These are phyloP conservation scores for Pyrenula massariospora DNA, from an alignment of 495 filamentous ascomycete species.

Conservation along the genomic window DNA sequence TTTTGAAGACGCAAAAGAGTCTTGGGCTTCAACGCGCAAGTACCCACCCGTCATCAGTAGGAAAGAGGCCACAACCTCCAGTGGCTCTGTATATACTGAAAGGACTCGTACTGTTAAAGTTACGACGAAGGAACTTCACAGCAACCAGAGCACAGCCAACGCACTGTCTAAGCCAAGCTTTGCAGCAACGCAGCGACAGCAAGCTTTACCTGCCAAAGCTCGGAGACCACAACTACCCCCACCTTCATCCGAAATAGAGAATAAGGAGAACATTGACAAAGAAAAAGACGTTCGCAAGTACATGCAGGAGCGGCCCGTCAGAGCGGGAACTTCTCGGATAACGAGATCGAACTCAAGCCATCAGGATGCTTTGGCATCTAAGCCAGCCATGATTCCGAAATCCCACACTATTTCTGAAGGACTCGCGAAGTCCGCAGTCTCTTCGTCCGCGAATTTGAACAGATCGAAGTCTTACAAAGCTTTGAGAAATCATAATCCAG, in stretches of 20 bases:
- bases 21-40: neutral
- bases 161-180: conserved; percentile 20
- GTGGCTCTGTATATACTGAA: neutral
- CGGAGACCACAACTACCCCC: conserved; percentile 17
- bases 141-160: neutral
- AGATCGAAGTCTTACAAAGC: neutral
- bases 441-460: neutral
- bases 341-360: neutral
- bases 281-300: neutral
- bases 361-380: neutral
- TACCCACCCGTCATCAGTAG: neutral
- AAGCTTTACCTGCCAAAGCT: conserved; percentile 20
- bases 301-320: neutral
- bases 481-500: neutral
- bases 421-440: neutral
- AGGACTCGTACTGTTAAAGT: neutral
- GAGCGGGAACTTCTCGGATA: neutral
- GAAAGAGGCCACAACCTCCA: neutral
- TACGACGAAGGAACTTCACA: neutral
- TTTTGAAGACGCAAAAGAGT: neutral
- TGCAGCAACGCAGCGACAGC: conserved; percentile 35
- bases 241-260: neutral
- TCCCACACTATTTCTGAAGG: neutral
- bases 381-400: neutral
- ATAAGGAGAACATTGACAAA: conserved; percentile 18